These are phyloP conservation scores for Volvox africanus DNA, from an alignment of 139 green algal species.

Conservation along the genomic window DNA sequence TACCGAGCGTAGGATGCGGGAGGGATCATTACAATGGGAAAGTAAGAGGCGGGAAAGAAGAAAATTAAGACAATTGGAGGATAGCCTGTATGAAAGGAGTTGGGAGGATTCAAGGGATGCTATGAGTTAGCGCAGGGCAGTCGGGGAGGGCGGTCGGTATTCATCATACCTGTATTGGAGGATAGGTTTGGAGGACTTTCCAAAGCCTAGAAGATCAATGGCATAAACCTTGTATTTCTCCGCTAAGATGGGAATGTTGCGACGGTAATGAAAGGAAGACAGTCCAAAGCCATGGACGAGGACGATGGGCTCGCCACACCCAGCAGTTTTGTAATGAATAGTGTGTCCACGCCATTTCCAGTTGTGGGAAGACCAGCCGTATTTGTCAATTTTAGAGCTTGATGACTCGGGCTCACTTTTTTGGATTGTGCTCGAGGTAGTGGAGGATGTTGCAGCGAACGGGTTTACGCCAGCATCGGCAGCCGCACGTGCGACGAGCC, in stretches of 20 bases:
- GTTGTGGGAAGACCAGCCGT: slow-evolving; percentile 50
- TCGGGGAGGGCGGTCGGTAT: too few relatives aligned
- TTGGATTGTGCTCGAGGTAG: too few relatives aligned
- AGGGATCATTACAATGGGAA: too few relatives aligned
- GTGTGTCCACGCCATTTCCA: slow-evolving; percentile 52
- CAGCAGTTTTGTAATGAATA: slow-evolving; percentile 58
- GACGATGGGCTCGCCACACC: slow-evolving; percentile 75
- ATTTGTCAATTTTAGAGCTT: neutral
- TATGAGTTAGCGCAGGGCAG: too few relatives aligned
- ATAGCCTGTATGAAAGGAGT: too few relatives aligned
- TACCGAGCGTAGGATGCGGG: too few relatives aligned
- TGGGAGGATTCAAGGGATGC: too few relatives aligned
- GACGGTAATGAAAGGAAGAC: slow-evolving; percentile 72
- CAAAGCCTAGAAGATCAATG: slow-evolving; percentile 86
- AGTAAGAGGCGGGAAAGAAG: too few relatives aligned
- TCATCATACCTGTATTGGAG: slow-evolving; percentile 60
- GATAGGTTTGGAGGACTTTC: slow-evolving; percentile 75
- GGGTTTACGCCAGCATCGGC: neutral
- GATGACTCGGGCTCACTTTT: neutral
- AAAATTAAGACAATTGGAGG: too few relatives aligned
- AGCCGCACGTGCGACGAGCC: neutral
- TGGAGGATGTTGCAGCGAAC: neutral
- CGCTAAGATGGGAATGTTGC: slow-evolving; percentile 69
- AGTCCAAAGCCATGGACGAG: slow-evolving; percentile 89
- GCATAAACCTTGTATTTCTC: slow-evolving; percentile 83